Evolutionary conservation across 768 basidiomycete species (phyloP).

Genomic region (Phaeotremella fagi): DNA sequence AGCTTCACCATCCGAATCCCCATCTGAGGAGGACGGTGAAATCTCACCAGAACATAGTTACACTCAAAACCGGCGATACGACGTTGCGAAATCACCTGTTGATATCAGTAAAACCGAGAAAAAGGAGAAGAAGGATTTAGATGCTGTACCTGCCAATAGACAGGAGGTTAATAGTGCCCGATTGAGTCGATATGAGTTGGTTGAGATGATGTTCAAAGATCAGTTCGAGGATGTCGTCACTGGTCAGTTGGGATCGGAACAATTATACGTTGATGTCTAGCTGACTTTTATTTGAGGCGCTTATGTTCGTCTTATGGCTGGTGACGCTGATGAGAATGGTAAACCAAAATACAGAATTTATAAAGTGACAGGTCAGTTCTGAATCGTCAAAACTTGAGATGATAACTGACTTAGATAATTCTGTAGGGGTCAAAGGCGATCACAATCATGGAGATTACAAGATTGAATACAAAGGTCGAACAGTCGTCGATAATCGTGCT

Average conservation of each 20-base stretch:
- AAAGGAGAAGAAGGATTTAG: conserved; percentile 53
- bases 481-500: conserved; percentile 56
- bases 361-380: conserved; percentile 64
- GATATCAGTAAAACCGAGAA: conserved; percentile 13
- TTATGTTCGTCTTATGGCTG: conserved; percentile 82
- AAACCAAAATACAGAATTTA: conserved; percentile 73
- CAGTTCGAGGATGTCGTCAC: conserved; percentile 82
- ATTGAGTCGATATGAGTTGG: conserved; percentile 66
- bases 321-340: conserved; percentile 54
- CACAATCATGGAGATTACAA: conserved; percentile 30
- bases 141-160: conserved; percentile 54
- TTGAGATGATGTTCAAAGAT: conserved; percentile 65
- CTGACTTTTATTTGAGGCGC: conserved; percentile 54
- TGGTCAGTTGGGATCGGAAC: conserved; percentile 52
- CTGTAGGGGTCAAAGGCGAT: conserved; percentile 18
- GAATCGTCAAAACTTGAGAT: neutral
- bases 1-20: conserved; percentile 74
- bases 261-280: neutral
- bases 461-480: conserved; percentile 39
- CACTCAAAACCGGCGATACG: conserved; percentile 5
- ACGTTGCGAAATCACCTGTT: conserved; percentile 7
- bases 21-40: conserved; percentile 64
- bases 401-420: conserved; percentile 4
- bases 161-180: conserved; percentile 61
- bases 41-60: conserved; percentile 22